Conservation (phyloP, 2,329 filamentous ascomycete genomes). For the Ophiostoma perfectum region DNA sequence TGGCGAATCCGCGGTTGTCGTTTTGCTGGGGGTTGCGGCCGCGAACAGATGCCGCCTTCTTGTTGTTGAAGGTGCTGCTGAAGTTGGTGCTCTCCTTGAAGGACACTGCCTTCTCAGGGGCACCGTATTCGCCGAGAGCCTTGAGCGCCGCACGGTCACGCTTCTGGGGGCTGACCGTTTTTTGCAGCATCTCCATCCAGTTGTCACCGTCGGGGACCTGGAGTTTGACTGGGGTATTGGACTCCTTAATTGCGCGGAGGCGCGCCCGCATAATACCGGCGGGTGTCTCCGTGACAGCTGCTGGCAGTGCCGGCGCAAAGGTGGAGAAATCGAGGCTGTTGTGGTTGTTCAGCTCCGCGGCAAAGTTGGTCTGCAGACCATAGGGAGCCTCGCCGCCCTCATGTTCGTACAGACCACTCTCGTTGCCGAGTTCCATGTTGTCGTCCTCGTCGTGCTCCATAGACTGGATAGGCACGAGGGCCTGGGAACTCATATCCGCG, state of each 20-base stretch:
- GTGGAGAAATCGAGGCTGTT: constrained; percentile 42
- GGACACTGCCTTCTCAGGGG: constrained; percentile 43
- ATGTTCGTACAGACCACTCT: constrained; percentile 68
- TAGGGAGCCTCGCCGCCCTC: constrained; percentile 69
- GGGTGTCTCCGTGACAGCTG: constrained; percentile 47
- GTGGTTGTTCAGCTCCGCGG: constrained; percentile 57
- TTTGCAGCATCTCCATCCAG: constrained; percentile 90
- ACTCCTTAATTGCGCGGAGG: constrained; percentile 58
- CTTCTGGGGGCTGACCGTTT: constrained; percentile 90
- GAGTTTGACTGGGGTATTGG: constrained; percentile 52
- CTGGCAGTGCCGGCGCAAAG: constrained; percentile 42
- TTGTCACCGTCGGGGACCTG: constrained; percentile 68
- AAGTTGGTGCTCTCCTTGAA: constrained; percentile 32
- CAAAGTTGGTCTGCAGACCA: constrained; percentile 66
- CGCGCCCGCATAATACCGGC: constrained; percentile 59
- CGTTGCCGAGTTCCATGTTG: constrained; percentile 64
- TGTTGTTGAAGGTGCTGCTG: constrained; percentile 32
- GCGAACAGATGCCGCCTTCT: constrained; percentile 30
- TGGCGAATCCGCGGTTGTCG: constrained; percentile 66
- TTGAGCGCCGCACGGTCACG: constrained; percentile 72
- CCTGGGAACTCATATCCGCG: constrained; percentile 66
- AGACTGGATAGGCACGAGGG: constrained; percentile 47
- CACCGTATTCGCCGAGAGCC: constrained; percentile 53
- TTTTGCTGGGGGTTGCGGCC: constrained; percentile 35
- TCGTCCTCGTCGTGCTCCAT: constrained; percentile 61